Conservation (phyloP, 1,284 basidiomycete genomes). For the Cryptococcus depauperatus region DNA sequence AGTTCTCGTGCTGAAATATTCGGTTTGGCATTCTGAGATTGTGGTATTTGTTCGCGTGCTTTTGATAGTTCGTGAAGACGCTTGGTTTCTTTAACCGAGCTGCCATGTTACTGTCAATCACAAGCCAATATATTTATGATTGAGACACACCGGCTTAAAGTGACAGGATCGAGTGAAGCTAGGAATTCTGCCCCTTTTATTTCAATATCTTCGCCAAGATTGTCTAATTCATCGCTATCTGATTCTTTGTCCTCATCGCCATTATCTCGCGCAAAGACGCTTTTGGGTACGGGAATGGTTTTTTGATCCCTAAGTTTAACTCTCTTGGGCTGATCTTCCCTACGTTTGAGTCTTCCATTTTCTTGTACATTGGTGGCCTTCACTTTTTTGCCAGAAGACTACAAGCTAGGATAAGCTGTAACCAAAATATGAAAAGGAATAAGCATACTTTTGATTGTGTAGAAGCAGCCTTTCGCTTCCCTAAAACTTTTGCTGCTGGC, state of each 20-base stretch:
- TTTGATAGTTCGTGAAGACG: slow-evolving; percentile 41
- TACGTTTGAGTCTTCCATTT: slow-evolving; percentile 38
- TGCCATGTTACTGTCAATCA: slow-evolving; percentile 7
- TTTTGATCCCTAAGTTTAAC: slow-evolving; percentile 44
- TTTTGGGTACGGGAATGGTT: slow-evolving; percentile 39
- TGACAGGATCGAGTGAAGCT: slow-evolving; percentile 30
- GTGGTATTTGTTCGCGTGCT: slow-evolving; percentile 32
- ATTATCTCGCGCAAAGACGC: slow-evolving; percentile 23
- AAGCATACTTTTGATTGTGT: slow-evolving; percentile 13
- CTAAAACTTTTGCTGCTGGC: slow-evolving; percentile 29
- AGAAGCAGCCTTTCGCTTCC: slow-evolving; percentile 32
- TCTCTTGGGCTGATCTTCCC: slow-evolving; percentile 42
- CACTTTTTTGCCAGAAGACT: slow-evolving; percentile 1
- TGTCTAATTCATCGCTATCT: slow-evolving; percentile 18
- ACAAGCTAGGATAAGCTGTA: neutral
- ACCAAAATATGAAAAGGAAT: too few species aligned
- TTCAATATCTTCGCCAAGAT: slow-evolving; percentile 28
- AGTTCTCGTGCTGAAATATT: slow-evolving; percentile 21
- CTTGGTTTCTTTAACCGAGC: slow-evolving; percentile 43
- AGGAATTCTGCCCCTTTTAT: slow-evolving; percentile 26
- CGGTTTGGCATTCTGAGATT: slow-evolving; percentile 22
- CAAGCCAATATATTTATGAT: too few species aligned
- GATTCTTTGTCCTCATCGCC: slow-evolving; percentile 15
- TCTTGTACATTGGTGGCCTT: slow-evolving; percentile 5
- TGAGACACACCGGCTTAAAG: slow-evolving; percentile 40